These are phyloP conservation scores for Fusarium anthophilum DNA, from an alignment of 2,329 filamentous ascomycete genomes.

Conservation along the genomic window DNA sequence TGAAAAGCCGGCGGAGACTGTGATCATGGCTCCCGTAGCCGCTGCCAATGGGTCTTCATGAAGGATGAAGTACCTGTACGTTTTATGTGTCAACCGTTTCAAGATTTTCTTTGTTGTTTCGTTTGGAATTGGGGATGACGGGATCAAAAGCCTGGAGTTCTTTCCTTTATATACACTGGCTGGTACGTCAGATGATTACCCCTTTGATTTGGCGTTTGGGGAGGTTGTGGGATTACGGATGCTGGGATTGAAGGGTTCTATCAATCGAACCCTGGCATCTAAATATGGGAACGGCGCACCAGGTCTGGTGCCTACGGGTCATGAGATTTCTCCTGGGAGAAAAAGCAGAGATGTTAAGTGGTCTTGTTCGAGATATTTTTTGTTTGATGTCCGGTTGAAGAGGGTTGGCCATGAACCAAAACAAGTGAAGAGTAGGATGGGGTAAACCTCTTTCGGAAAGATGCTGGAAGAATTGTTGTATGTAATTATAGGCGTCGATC, in stretches of 20 bases:
- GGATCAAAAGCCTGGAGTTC: constrained; percentile 47
- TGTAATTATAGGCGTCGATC: constrained; percentile 40
- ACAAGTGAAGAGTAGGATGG: constrained; percentile 5
- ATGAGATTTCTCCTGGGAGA: constrained; percentile 14
- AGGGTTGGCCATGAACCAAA: constrained; percentile 3
- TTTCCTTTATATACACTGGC: constrained; percentile 42
- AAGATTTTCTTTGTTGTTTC: constrained; percentile 30
- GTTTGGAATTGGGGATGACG: constrained; percentile 30
- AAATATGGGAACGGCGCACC: constrained; percentile 20
- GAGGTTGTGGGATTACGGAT: constrained; percentile 28
- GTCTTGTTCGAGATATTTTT: background rate
- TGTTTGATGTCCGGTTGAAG: background rate
- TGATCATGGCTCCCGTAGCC: constrained; percentile 34
- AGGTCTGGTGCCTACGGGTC: constrained; percentile 15
- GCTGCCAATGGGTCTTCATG: constrained; percentile 43
- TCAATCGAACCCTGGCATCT: constrained; percentile 6
- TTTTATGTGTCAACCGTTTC: constrained; percentile 32
- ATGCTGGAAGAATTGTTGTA: constrained; percentile 15
- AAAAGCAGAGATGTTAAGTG: constrained; percentile 1
- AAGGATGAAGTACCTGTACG: constrained; percentile 41
- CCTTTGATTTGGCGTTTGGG: constrained; percentile 41
- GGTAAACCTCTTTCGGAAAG: constrained; percentile 1
- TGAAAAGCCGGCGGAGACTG: constrained; percentile 43
- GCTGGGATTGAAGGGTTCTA: constrained; percentile 15
- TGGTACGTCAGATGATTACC: constrained; percentile 36